These are phyloP conservation scores for Xylaria telfairii DNA, from an alignment of 495 filamentous ascomycete genomes.

Conservation along the genomic window DNA sequence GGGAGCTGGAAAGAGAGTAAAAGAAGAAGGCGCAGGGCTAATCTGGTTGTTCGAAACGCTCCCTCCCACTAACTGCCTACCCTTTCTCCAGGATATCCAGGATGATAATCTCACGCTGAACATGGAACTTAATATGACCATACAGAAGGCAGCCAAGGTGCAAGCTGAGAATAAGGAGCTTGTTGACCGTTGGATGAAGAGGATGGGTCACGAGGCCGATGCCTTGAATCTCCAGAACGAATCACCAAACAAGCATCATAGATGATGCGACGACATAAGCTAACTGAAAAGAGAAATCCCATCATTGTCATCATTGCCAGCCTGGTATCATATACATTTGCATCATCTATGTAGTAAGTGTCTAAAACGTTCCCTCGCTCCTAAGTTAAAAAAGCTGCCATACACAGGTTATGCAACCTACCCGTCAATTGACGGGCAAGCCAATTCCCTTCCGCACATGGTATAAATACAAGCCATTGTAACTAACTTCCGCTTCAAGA, in stretches of 20 bases:
- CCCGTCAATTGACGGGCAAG: not conserved
- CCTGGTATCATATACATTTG: conserved; percentile 28
- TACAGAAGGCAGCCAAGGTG: conserved; percentile 70
- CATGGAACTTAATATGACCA: conserved; percentile 85
- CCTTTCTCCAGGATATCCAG: conserved; percentile 70
- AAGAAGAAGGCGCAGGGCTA: conserved; percentile 17
- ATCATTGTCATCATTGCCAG: conserved; percentile 28
- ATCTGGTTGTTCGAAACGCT: not conserved
- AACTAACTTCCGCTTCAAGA: not conserved
- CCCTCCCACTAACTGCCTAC: not conserved
- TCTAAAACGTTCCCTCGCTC: conserved; percentile 13
- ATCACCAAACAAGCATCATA: conserved; percentile 31
- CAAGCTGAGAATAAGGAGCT: conserved; percentile 86
- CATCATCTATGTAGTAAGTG: conserved; percentile 25
- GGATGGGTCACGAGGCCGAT: conserved; percentile 84
- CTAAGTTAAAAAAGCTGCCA: conserved; percentile 7
- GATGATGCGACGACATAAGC: conserved; percentile 1
- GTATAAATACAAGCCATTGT: conserved; percentile 13
- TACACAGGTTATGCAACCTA: conserved; percentile 12
- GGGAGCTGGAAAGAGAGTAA: conserved; percentile 9
- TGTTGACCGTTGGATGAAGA: conserved; percentile 87
- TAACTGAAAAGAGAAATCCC: conserved; percentile 13
- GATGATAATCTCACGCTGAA: conserved; percentile 87
- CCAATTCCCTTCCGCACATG: conserved; percentile 13
- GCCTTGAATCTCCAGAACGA: conserved; percentile 76